These are phyloP conservation scores for Cladosporium sp. DNA, from an alignment of 2,329 filamentous ascomycete species.

Conservation along the genomic window DNA sequence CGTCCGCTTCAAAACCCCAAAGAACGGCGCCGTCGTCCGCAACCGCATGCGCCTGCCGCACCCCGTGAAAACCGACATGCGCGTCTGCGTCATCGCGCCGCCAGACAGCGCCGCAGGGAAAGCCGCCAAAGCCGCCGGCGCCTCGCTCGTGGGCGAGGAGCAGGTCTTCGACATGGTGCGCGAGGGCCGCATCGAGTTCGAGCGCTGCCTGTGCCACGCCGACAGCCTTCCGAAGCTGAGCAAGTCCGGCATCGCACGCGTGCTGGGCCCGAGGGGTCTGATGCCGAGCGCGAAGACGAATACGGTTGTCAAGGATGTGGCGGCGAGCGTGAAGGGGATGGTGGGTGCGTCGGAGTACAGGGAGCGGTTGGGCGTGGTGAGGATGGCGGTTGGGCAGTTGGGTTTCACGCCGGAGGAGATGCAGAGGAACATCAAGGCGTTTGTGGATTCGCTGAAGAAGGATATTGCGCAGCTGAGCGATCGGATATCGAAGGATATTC, in stretches of 20 bases:
- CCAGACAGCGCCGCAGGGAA: slow-evolving; percentile 67
- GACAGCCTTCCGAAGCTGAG: slow-evolving; percentile 71
- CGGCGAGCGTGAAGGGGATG: slow-evolving; percentile 69
- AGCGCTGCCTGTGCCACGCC: slow-evolving; percentile 78
- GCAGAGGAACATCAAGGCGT: slow-evolving; percentile 71
- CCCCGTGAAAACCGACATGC: slow-evolving; percentile 79
- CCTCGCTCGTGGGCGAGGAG: slow-evolving; percentile 77
- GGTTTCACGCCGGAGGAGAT: slow-evolving; percentile 83
- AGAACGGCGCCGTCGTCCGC: slow-evolving; percentile 79
- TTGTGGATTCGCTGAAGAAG: slow-evolving; percentile 70
- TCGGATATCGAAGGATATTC: slow-evolving; percentile 63
- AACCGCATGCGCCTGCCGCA: slow-evolving; percentile 84
- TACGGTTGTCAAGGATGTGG: slow-evolving; percentile 79
- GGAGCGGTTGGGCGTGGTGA: slow-evolving; percentile 75
- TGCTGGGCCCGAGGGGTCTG: slow-evolving; percentile 80
- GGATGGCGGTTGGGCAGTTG: slow-evolving; percentile 86
- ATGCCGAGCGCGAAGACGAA: slow-evolving; percentile 88
- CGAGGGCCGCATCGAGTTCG: slow-evolving; percentile 74
- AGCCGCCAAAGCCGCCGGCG: slow-evolving; percentile 71
- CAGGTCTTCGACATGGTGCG: slow-evolving; percentile 74
- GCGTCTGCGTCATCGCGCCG: slow-evolving; percentile 87
- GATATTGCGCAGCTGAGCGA: slow-evolving; percentile 64
- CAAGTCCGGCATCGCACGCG: slow-evolving; percentile 71
- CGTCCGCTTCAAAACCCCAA: slow-evolving; percentile 73
- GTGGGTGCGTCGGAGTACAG: slow-evolving; percentile 81